Percentiles rank a stretch among this genome's conserved stretches.
Evolutionary conservation across 2,329 filamentous ascomycete species (phyloP).

Genomic region (Cytospora chrysosperma): DNA sequence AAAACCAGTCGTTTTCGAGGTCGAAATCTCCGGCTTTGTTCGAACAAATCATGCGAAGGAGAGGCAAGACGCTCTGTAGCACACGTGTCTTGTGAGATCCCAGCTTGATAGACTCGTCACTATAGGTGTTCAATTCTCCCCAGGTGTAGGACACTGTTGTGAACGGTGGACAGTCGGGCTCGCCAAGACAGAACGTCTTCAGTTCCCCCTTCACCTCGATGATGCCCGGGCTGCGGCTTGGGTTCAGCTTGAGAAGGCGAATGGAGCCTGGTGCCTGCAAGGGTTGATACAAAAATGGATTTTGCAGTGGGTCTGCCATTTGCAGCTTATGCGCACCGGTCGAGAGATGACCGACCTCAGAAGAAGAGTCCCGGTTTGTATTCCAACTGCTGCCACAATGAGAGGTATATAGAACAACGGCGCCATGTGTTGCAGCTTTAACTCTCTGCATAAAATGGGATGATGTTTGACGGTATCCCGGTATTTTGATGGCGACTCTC

Average conservation of each 20-base stretch:
- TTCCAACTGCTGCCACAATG: neutral
- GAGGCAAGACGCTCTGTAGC: slow-evolving; percentile 1
- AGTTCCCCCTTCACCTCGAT: slow-evolving; percentile 10
- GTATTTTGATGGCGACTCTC: neutral
- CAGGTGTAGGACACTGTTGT: slow-evolving; percentile 17
- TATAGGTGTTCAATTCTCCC: neutral
- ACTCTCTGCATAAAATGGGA: neutral
- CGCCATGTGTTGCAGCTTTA: neutral
- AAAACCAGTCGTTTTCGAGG: slow-evolving; percentile 9
- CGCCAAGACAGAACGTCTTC: slow-evolving; percentile 1
- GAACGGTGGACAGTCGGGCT: slow-evolving; percentile 9
- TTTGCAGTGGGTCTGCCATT: neutral
- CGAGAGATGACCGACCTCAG: neutral
- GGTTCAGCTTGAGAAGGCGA: slow-evolving; percentile 9
- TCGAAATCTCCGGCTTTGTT: neutral
- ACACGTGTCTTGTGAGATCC: neutral
- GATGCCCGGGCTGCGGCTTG: neutral
- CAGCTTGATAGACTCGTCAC: neutral
- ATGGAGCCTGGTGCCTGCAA: neutral
- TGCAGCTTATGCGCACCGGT: neutral
- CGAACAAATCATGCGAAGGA: slow-evolving; percentile 18
- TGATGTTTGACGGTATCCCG: no score
- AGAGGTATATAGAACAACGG: neutral
- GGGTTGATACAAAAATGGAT: neutral
- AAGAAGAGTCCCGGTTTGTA: neutral